Evolutionary conservation across 2,329 filamentous ascomycete species (phyloP).

Genomic region (Claviceps paspali): DNA sequence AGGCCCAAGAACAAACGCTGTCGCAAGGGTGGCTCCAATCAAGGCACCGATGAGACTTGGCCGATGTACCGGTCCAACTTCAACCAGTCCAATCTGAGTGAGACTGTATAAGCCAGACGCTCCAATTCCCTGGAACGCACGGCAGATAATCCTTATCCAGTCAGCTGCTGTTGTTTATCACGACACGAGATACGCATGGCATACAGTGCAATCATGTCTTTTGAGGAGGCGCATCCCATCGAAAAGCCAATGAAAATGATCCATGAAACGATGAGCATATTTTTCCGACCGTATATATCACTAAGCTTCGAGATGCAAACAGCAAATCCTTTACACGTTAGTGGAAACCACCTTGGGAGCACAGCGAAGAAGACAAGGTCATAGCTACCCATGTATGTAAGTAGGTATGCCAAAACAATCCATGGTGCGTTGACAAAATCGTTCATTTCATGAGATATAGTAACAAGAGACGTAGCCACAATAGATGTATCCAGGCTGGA

Average conservation of each 20-base stretch:
- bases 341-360: slow-evolving; percentile 1
- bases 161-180: slow-evolving; percentile 8
- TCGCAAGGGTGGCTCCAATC: slow-evolving; percentile 38
- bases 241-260: slow-evolving; percentile 40
- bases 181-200: slow-evolving; percentile 8
- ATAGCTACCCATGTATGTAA: slow-evolving; percentile 37
- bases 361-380: neutral
- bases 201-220: slow-evolving; percentile 35
- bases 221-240: slow-evolving; percentile 34
- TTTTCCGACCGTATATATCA: slow-evolving; percentile 41
- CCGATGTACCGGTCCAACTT: slow-evolving; percentile 36
- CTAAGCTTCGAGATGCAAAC: slow-evolving; percentile 43
- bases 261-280: slow-evolving; percentile 35
- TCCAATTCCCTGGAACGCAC: slow-evolving; percentile 44
- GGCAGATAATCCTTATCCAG: slow-evolving; percentile 35
- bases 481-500: slow-evolving; percentile 43
- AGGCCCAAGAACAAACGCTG: slow-evolving; percentile 43
- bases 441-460: slow-evolving; percentile 35
- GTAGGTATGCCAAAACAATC: slow-evolving; percentile 39
- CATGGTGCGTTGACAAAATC: slow-evolving; percentile 38
- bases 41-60: slow-evolving; percentile 39
- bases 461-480: slow-evolving; percentile 41
- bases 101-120: slow-evolving; percentile 47
- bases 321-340: slow-evolving; percentile 29
- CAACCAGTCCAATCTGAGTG: slow-evolving; percentile 40